Conservation (phyloP, 106 monocot species). For the Dendrobium chrysotoxum region DNA sequence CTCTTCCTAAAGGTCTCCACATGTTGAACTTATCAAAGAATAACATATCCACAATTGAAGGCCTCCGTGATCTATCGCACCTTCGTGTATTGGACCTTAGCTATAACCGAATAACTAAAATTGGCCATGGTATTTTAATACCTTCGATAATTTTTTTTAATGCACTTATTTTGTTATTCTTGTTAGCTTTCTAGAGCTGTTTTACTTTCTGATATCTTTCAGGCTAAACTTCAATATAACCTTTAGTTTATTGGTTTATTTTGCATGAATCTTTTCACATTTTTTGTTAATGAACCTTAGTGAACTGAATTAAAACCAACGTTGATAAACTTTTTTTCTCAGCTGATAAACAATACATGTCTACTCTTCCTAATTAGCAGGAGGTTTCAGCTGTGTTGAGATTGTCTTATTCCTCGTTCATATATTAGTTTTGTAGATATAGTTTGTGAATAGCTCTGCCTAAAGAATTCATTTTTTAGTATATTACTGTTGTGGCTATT, state of each 20-base stretch:
- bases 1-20: constrained; percentile 84
- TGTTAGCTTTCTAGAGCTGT: too few relatives aligned
- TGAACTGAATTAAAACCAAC: background rate
- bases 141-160: too few relatives aligned
- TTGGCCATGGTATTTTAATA: constrained; percentile 67
- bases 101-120: constrained; percentile 64
- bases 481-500: too few relatives aligned
- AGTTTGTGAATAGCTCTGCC: too few relatives aligned
- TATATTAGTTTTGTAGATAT: too few relatives aligned
- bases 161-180: too few relatives aligned
- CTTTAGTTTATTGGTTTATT: background rate
- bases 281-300: background rate
- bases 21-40: constrained; percentile 79
- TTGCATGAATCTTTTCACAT: background rate
- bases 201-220: background rate
- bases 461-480: too few relatives aligned
- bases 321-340: background rate
- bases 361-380: too few relatives aligned
- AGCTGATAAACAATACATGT: too few relatives aligned
- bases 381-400: too few relatives aligned
- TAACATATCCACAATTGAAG: constrained; percentile 71
- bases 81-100: constrained; percentile 75
- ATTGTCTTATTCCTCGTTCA: too few relatives aligned
- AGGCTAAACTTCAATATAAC: too few relatives aligned
- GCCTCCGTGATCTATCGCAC: constrained; percentile 68